Conservation (phyloP, 768 basidiomycete genomes). For the Pulveroboletus sp. region DNA sequence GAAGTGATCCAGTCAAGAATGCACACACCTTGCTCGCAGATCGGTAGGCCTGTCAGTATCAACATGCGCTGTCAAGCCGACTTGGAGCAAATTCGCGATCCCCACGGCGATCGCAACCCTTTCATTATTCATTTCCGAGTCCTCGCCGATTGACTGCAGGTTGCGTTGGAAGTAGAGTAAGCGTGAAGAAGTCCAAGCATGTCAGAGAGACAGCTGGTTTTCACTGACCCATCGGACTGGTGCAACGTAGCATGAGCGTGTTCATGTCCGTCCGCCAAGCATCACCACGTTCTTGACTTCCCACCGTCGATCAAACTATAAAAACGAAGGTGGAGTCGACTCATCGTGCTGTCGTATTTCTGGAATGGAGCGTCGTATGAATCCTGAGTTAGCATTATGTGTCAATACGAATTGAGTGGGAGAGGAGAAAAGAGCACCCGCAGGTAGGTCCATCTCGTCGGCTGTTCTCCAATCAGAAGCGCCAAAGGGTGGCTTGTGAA, state of each 20-base stretch:
- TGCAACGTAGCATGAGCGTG: not conserved
- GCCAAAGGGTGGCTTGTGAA: not conserved
- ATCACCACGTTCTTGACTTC: constrained; percentile 1
- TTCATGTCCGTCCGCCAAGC: not conserved
- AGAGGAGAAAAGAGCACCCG: no score
- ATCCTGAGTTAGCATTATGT: constrained; percentile 3
- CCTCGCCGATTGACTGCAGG: not conserved
- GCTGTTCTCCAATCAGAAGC: constrained; percentile 2
- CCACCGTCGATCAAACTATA: not conserved
- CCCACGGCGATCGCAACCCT: not conserved
- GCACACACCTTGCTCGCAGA: not conserved
- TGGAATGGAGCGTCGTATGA: constrained; percentile 6
- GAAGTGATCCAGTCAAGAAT: not conserved
- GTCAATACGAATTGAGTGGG: constrained; percentile 15
- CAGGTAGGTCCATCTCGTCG: no score
- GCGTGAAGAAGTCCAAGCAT: not conserved
- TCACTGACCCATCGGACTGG: not conserved
- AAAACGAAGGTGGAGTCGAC: not conserved
- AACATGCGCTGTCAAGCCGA: constrained; percentile 6
- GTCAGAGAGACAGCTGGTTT: not conserved
- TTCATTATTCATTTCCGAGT: not conserved
- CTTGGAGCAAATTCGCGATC: not conserved
- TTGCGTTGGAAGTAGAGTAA: not conserved
- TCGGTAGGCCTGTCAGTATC: constrained; percentile 1
- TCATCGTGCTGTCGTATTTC: constrained; percentile 11